Evolutionary conservation across 257 asterid genomes (phyloP), one percentile per base, ranked within the genome.

Genomic region (Penstemon davidsonii): DNA sequence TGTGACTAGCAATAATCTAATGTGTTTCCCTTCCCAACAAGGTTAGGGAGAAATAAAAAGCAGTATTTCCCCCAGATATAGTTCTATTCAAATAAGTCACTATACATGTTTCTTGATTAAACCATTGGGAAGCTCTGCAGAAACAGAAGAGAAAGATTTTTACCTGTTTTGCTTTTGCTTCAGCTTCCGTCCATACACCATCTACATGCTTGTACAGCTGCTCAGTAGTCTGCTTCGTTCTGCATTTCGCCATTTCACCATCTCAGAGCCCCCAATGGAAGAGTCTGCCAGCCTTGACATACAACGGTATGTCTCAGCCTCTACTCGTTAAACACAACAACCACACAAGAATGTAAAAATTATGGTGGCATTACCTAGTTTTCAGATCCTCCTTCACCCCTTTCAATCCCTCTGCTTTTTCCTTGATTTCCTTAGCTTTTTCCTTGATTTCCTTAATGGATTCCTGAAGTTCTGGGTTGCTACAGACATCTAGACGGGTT

Each of bases 271-370:
- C 87, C 84, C 83, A 86, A 65, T 83, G 81, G 85, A 86, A 75
- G 79, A 80, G 81, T 87, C 96, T 86, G 91, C 92, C 91, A 86
- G 96, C 93, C 88, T 92, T 90, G 97, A 92, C 97, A 92, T 92
- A 92, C 97, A 88, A 83, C 56, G 59, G 97, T 90, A 93, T 90
- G 97, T 81, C 97, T 91, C 91, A 91, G 96, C 98, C 94, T 72
- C 72, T 77, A 73, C 50, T 62, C 62, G 75, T 77, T 73, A 75
- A 76, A 66, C 43, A 58, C 63, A 51, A 46, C 43, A 53, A 60
- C 37, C 7, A n/a, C 33, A 53, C 39, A 64, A n/a, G 39, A 85
- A 72, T n/a, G 33, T 19, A 51, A 72, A 53, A 62, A 69, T 54
- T 74, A 54, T 15, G 52, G 69, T 40, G 15, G 58, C 39, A 69